Conservation (phyloP, 345 rosid genomes). For the Luvunga scandens region DNA sequence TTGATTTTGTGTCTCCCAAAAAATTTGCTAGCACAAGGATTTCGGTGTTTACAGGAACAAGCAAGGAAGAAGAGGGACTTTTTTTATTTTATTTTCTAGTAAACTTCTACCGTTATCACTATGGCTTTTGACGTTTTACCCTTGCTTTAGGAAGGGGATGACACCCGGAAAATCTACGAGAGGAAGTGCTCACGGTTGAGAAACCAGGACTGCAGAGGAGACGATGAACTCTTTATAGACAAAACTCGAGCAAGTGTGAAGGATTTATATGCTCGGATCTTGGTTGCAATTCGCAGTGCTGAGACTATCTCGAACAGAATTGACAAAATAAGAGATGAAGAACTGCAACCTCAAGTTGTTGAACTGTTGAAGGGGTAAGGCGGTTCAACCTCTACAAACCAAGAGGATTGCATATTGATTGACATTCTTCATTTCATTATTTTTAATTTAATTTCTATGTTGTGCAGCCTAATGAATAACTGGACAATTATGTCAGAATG, state of each 20-base stretch:
- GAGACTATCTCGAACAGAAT: conserved; percentile 67
- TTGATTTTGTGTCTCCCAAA: background rate
- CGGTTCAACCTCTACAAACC: background rate
- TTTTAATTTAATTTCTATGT: conserved; percentile 15
- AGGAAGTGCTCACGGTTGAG: conserved; percentile 52
- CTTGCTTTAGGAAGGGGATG: conserved; percentile 56
- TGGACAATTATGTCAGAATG: conserved; percentile 71
- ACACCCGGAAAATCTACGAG: conserved; percentile 53
- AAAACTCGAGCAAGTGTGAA: conserved; percentile 60
- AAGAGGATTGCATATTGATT: background rate
- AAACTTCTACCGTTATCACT: background rate
- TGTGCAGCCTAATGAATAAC: conserved; percentile 46
- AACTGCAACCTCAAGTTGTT: conserved; percentile 61
- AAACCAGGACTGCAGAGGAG: conserved; percentile 52
- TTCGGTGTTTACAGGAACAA: background rate
- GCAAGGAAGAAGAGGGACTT: background rate
- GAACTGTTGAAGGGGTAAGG: conserved; percentile 74
- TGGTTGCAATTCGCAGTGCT: conserved; percentile 69
- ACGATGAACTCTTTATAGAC: conserved; percentile 40
- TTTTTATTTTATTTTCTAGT: background rate
- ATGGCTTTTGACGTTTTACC: conserved; percentile 3
- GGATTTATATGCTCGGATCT: conserved; percentile 63
- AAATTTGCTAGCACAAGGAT: background rate
- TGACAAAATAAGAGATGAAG: conserved; percentile 63
- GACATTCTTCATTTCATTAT: conserved; percentile 3